Base-by-base conservation (phyloP, 2,329 filamentous ascomycete genomes). In the Fusarium proliferatum region DNA sequence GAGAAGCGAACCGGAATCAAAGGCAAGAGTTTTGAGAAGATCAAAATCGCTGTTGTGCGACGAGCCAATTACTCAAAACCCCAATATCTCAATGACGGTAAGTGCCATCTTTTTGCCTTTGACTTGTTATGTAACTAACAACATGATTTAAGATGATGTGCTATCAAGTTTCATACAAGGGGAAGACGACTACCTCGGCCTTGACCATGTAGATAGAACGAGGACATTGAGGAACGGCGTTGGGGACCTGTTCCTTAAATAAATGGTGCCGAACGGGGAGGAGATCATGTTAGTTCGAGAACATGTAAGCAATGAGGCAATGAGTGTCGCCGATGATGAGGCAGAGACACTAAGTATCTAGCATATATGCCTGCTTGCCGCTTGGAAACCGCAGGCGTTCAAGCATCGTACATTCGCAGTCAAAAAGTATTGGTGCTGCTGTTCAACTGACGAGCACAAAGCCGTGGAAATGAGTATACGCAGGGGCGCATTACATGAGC, bases 21-120 rank as follows among this genome's bases (percentile, higher is more conserved):
- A 84, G 97, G 96, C 82, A 99, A 99, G 87, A 94, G 94, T 74
- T 95, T 99, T 76, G 96, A 99, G 83, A 98, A 98, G 87, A 96
- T 99, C 83, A 98, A 97, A 83, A 98, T 99, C 85, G 93, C 95
- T 11, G 84, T 97, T 38, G 89, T 98, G 58, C 87, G 91, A 81
- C 87, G 93, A 80, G 88, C 90, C 58, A 86, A 86, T 46, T 97
- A 94, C 82, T 91, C 93, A 43, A 94, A 93, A 79, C 93, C 95
- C 33, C 88, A 90, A 67, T 97, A 97, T 84, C 86, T 99, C 52
- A 91, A 92, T 75, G 96, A 98, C 84, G 95, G 96, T 97, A 28
- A 11, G 77, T 73, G 28, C 10, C 19, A 17, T 33, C 13, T 15
- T 58, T 16, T 9, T 16, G 16, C 11, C 23, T 23, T 52, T 28